Evolutionary conservation across 2,329 filamentous ascomycete species (phyloP).

Genomic region (Claviceps arundinis): DNA sequence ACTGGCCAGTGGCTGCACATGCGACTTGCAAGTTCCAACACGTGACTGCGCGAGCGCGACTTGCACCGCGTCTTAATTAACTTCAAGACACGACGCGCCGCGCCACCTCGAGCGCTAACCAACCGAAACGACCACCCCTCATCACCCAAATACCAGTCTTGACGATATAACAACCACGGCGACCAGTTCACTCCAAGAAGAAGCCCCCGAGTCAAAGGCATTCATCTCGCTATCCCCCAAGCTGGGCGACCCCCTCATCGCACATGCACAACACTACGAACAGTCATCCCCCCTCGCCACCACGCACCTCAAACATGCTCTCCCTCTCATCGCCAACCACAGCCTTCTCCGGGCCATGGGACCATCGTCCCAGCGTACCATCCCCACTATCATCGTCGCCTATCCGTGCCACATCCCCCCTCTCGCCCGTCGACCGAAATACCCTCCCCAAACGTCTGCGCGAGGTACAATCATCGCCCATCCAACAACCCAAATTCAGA

Average conservation of each 20-base stretch:
- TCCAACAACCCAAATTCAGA: slow-evolving; percentile 28
- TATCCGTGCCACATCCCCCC: slow-evolving; percentile 36
- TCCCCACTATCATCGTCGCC: slow-evolving; percentile 49
- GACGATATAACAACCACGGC: background rate
- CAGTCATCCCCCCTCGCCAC: background rate
- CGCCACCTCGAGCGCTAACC: too few species aligned
- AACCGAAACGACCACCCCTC: background rate
- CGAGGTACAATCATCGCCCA: slow-evolving; percentile 31
- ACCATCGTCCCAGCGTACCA: slow-evolving; percentile 33
- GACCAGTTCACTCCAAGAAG: too few species aligned
- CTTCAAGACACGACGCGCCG: background rate
- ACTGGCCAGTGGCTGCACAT: background rate
- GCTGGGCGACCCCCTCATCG: background rate
- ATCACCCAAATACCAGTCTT: background rate
- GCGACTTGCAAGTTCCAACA: slow-evolving; percentile 5
- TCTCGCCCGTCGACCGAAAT: slow-evolving; percentile 31
- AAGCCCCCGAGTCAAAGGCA: background rate
- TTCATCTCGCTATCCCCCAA: background rate
- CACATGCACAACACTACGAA: slow-evolving; percentile 1
- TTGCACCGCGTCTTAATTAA: slow-evolving; percentile 12
- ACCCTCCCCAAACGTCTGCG: slow-evolving; percentile 22
- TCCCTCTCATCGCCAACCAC: slow-evolving; percentile 29
- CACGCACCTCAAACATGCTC: slow-evolving; percentile 21
- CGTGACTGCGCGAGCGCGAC: slow-evolving; percentile 17
- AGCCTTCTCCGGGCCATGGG: slow-evolving; percentile 29